Evolutionary conservation across 2,329 filamentous ascomycete genomes (phyloP).

Genomic region (Neofusicoccum kwambonambiense): DNA sequence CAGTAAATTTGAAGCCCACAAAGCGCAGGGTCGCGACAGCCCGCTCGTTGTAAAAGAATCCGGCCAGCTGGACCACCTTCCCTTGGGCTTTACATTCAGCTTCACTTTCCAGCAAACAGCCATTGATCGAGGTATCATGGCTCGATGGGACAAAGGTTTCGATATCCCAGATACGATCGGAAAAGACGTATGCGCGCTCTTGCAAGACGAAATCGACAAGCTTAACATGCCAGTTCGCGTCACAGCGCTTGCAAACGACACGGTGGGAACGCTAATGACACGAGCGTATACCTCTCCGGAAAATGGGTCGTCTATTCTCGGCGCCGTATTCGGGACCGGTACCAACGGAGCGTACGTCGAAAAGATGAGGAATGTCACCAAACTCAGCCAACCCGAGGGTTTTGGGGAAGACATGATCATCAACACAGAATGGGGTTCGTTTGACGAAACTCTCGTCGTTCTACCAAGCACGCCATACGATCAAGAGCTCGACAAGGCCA

Average conservation of each 20-base stretch:
- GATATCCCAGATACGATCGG: constrained; percentile 92
- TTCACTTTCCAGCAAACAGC: constrained; percentile 92
- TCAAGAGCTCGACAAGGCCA: constrained; percentile 43
- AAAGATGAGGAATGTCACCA: constrained; percentile 74
- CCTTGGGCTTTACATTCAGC: constrained; percentile 93
- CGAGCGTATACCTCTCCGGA: constrained; percentile 82
- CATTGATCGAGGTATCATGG: constrained; percentile 87
- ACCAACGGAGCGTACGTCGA: constrained; percentile 97
- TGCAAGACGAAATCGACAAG: constrained; percentile 73
- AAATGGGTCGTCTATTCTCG: constrained; percentile 65
- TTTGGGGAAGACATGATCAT: constrained; percentile 66
- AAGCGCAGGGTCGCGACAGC: not conserved
- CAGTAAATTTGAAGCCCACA: not conserved
- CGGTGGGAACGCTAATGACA: constrained; percentile 86
- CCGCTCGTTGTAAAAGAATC: not conserved
- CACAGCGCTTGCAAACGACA: constrained; percentile 87
- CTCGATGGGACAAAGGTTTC: constrained; percentile 97
- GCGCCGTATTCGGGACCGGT: constrained; percentile 90
- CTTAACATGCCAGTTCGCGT: constrained; percentile 80
- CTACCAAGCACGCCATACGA: constrained; percentile 75
- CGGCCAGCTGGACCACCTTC: constrained; percentile 62
- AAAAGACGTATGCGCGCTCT: constrained; percentile 82
- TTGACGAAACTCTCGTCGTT: constrained; percentile 89
- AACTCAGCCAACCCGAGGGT: constrained; percentile 35
- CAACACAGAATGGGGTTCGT: constrained; percentile 97